Evolutionary conservation across 2,329 filamentous ascomycete species (phyloP).

Genomic region (Lachnellula subtilissima): DNA sequence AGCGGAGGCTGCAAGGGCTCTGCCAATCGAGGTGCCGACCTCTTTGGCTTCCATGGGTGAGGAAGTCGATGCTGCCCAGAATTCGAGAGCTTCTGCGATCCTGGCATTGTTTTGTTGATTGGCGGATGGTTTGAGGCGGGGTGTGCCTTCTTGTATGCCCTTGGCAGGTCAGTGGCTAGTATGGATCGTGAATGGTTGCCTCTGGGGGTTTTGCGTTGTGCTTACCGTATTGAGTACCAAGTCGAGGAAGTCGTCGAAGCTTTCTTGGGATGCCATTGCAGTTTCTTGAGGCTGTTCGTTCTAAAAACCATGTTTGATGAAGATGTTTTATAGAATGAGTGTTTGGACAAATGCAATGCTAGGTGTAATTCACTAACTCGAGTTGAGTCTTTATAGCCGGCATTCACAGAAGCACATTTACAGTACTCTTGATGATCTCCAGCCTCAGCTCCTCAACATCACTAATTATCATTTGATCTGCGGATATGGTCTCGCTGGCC

Average conservation of each 20-base stretch:
- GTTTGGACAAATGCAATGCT: no score
- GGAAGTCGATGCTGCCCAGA: neutral
- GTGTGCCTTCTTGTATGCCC: neutral
- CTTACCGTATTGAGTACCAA: constrained; percentile 4
- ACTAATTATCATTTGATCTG: no score
- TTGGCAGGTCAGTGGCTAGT: neutral
- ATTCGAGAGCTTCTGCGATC: neutral
- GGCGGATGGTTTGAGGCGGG: no score
- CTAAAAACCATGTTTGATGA: no score
- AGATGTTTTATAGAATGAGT: no score
- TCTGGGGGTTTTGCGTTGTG: neutral
- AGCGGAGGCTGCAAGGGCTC: neutral
- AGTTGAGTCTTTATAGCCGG: no score
- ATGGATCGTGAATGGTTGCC: neutral
- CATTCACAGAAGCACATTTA: no score
- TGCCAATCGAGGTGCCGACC: neutral
- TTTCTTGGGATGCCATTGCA: constrained; percentile 38
- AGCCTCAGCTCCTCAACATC: no score
- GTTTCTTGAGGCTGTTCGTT: constrained; percentile 34
- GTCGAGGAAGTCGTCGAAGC: constrained; percentile 13
- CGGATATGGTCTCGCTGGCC: no score
- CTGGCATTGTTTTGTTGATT: no score
- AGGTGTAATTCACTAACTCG: no score
- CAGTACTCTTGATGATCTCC: no score
- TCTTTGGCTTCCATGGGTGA: neutral